Percentiles rank a stretch among this genome's conserved stretches.
phyloP scores from a whole-genome alignment of 1,284 basidiomycete genomes.

The Sutorius eximius region DNA sequence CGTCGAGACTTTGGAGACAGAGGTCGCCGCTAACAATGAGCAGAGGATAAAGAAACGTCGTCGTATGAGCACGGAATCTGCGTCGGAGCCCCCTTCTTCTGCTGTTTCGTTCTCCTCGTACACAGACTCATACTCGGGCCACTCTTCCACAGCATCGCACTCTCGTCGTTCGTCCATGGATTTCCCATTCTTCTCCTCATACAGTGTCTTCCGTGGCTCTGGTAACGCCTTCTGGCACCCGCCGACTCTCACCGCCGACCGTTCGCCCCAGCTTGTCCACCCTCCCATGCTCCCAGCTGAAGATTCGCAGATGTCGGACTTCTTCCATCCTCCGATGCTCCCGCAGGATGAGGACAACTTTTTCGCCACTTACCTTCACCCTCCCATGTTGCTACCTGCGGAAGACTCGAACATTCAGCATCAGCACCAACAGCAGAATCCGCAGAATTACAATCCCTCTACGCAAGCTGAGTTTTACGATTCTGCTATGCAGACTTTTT shows the following conservation, averaged over 20 bases:
- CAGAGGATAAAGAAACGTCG: conserved; percentile 59
- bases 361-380: conserved; percentile 56
- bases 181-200: conserved; percentile 53
- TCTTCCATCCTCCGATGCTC: conserved; percentile 51
- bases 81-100: conserved; percentile 61
- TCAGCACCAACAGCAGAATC: conserved; percentile 38
- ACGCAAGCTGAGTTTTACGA: conserved; percentile 31
- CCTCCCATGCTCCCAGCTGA: conserved; percentile 59
- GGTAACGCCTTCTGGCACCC: conserved; percentile 71
- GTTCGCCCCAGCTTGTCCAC: conserved; percentile 54
- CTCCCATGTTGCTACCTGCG: conserved; percentile 51
- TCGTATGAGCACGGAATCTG: conserved; percentile 71
- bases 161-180: conserved; percentile 58
- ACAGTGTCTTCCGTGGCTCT: conserved; percentile 50
- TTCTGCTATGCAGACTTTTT: conserved; percentile 31
- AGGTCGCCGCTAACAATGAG: conserved; percentile 20
- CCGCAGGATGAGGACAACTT: conserved; percentile 52
- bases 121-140: conserved; percentile 40
- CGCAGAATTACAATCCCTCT: conserved; percentile 30
- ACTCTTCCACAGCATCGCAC: conserved; percentile 42
- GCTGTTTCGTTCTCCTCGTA: conserved; percentile 57
- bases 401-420: conserved; percentile 35
- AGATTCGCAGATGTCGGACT: conserved; percentile 48
- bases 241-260: conserved; percentile 56
- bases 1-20: conserved; percentile 43